These are phyloP conservation scores for Penicillium paneum DNA, from an alignment of 2,329 filamentous ascomycete species.

Conservation along the genomic window DNA sequence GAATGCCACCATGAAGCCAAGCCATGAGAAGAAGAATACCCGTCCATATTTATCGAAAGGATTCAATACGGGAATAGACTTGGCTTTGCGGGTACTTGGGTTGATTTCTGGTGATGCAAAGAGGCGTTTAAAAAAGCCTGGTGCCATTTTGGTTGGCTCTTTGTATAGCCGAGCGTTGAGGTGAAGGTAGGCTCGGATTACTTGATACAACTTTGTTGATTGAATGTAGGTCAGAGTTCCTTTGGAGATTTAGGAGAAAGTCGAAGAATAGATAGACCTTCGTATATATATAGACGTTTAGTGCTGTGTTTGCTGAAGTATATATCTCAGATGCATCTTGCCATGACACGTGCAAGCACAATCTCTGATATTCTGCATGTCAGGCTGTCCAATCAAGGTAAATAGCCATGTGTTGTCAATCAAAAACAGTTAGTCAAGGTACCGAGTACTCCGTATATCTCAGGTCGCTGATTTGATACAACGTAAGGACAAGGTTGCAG, in stretches of 20 bases:
- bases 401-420: neutral
- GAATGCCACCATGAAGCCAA: slow-evolving; percentile 83
- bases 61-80: slow-evolving; percentile 75
- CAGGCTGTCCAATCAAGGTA: neutral
- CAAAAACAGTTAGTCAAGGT: slow-evolving; percentile 1
- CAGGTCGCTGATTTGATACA: slow-evolving; percentile 16
- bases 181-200: neutral
- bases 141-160: slow-evolving; percentile 14
- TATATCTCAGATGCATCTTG: neutral
- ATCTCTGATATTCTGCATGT: slow-evolving; percentile 5
- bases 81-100: slow-evolving; percentile 78
- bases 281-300: slow-evolving; percentile 11
- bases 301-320: neutral
- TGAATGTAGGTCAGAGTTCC: neutral
- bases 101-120: slow-evolving; percentile 66
- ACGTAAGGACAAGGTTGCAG: neutral
- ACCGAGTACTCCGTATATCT: slow-evolving; percentile 10
- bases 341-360: slow-evolving; percentile 14
- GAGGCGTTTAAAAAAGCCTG: slow-evolving; percentile 28
- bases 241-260: neutral
- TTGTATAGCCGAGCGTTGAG: neutral
- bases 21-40: slow-evolving; percentile 87
- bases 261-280: neutral
- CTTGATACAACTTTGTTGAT: neutral
- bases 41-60: slow-evolving; percentile 74